Evolutionary conservation across 768 basidiomycete genomes (phyloP).

Genomic region (Lactifluus hygrophoroides): DNA sequence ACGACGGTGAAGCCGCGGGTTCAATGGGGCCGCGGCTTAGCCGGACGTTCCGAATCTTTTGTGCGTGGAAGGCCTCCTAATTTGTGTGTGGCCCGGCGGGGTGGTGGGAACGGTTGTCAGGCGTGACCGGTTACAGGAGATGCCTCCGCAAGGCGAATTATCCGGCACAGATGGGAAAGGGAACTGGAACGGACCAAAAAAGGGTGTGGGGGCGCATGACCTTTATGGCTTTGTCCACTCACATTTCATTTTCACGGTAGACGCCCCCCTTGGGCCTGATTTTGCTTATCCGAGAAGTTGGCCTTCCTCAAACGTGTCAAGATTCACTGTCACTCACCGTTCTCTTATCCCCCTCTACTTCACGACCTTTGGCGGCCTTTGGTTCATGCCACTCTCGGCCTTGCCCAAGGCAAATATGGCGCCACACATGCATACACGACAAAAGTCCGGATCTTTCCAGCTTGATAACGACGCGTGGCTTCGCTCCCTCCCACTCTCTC

Average conservation of each 20-base stretch:
- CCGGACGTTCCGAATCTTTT: slow-evolving; percentile 45
- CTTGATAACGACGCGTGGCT: slow-evolving; percentile 1
- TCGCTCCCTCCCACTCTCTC: not conserved
- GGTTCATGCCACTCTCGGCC: not conserved
- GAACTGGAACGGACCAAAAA: not conserved
- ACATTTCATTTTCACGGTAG: not conserved
- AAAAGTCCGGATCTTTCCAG: slow-evolving; percentile 17
- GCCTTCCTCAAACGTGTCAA: slow-evolving; percentile 6
- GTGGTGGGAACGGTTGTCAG: slow-evolving; percentile 14
- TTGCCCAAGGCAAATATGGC: slow-evolving; percentile 6
- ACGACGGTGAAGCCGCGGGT: slow-evolving; percentile 11
- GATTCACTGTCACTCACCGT: not conserved
- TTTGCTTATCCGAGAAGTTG: slow-evolving; percentile 1
- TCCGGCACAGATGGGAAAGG: not conserved
- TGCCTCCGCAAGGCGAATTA: not conserved
- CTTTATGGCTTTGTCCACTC: not conserved
- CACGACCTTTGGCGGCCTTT: not conserved
- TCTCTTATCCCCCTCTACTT: not conserved
- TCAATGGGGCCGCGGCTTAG: slow-evolving; percentile 33
- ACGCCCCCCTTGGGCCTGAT: not conserved
- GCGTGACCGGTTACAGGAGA: not conserved
- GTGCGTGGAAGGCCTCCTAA: slow-evolving; percentile 45
- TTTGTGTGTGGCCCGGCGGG: not conserved
- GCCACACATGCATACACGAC: not conserved
- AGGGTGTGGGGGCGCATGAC: not conserved